Evolutionary conservation across 108 stramenopile species (phyloP).

Genomic region (Cyclotella distinguenda): DNA sequence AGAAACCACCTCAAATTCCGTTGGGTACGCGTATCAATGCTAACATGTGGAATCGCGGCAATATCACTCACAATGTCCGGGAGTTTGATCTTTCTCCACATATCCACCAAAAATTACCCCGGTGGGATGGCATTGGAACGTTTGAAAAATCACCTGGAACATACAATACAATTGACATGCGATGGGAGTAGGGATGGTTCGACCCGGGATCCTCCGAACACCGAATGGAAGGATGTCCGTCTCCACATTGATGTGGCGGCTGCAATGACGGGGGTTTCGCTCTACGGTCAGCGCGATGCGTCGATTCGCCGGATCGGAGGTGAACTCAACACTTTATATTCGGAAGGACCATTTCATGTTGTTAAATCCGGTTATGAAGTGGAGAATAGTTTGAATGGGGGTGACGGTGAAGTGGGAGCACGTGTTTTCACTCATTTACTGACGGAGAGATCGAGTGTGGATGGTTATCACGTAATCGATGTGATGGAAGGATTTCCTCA

Average conservation of each 20-base stretch:
- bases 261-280: slow-evolving; percentile 87
- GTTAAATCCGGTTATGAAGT: slow-evolving; percentile 85
- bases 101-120: slow-evolving; percentile 80
- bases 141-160: slow-evolving; percentile 48
- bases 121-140: slow-evolving; percentile 71
- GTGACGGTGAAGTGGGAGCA: background rate
- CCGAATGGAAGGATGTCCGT: slow-evolving; percentile 31
- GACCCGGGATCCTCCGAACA: background rate
- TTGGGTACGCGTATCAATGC: slow-evolving; percentile 38
- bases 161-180: no score
- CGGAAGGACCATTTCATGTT: slow-evolving; percentile 46
- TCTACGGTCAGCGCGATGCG: slow-evolving; percentile 80
- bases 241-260: slow-evolving; percentile 83
- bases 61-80: slow-evolving; percentile 53
- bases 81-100: slow-evolving; percentile 63
- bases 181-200: no score
- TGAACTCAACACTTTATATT: background rate
- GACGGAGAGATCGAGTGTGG: slow-evolving; percentile 52
- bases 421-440: slow-evolving; percentile 62
- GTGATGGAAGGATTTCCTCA: slow-evolving; percentile 67
- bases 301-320: slow-evolving; percentile 10
- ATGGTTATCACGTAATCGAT: slow-evolving; percentile 59
- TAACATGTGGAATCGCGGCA: slow-evolving; percentile 37
- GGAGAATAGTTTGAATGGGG: slow-evolving; percentile 31
- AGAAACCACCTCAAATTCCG: slow-evolving; percentile 2